A percentile compares a stretch with the other conserved stretches of the same genome.
Evolutionary conservation across 2,329 filamentous ascomycete genomes (phyloP).

Genomic region (Blastomyces gilchristii): DNA sequence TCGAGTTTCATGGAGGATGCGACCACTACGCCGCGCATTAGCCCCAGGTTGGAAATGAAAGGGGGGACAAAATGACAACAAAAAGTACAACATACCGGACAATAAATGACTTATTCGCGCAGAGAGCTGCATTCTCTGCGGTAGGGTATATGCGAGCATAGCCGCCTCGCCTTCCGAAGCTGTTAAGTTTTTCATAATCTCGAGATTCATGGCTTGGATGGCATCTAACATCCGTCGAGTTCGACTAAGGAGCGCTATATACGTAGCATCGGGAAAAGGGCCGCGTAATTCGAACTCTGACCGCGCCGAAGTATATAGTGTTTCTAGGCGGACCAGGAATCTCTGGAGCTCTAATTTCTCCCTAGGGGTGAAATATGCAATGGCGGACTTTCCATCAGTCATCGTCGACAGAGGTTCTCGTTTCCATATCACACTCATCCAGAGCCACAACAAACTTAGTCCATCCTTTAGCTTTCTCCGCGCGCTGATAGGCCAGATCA

Average conservation of each 20-base stretch:
- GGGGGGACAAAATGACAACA: background rate
- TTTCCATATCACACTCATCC: conserved; percentile 95
- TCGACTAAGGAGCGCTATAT: conserved; percentile 63
- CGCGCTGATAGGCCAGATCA: conserved; percentile 91
- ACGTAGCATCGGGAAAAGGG: conserved; percentile 68
- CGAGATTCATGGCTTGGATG: conserved; percentile 92
- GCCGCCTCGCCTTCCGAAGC: conserved; percentile 71
- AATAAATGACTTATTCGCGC: conserved; percentile 82
- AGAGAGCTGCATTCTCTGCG: conserved; percentile 71
- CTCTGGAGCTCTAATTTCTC: conserved; percentile 82
- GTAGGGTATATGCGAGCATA: conserved; percentile 65
- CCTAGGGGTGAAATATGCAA: conserved; percentile 71
- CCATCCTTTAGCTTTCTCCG: conserved; percentile 81
- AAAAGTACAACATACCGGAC: conserved; percentile 36
- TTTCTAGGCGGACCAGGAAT: conserved; percentile 63
- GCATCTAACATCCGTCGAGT: conserved; percentile 81
- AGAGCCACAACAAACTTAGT: conserved; percentile 79
- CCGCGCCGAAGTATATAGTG: conserved; percentile 59
- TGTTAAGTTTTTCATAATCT: conserved; percentile 68
- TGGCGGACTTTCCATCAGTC: conserved; percentile 45
- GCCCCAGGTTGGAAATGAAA: background rate
- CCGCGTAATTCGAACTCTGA: conserved; percentile 82
- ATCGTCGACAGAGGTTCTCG: conserved; percentile 74
- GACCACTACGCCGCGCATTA: conserved; percentile 55
- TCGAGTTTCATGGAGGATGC: conserved; percentile 90